Evolutionary conservation across 768 basidiomycete species (phyloP), one percentile per base, ranked within the genome.

Genomic region (Boletus barrowsii): DNA sequence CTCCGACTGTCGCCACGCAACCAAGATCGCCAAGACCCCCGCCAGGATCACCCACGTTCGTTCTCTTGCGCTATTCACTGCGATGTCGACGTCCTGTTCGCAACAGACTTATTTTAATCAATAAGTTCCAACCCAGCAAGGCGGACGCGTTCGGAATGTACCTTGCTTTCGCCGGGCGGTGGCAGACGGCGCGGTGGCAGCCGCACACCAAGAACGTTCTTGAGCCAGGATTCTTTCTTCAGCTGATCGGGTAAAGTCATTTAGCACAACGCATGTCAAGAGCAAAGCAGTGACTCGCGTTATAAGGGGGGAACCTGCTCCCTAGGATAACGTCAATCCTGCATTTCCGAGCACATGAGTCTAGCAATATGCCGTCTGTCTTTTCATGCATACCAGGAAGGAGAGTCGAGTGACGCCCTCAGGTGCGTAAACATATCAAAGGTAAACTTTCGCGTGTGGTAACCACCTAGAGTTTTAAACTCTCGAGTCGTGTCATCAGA

Each of bases 381-480:
- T 11, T 14, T n/a, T 14, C 18, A 41, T 3, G 18, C 66, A 7
- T 32, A 70, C 68, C 67, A 78, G 51, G 64, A 54, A 35, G 76
- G 79, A 4, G 68, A 72, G 57, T 78, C 74, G 10, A 80, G 41
- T 0, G 85, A 80, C 5, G 84, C 66, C 48, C 92, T 80, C 24
- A 80, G 59, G 65, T 93, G 90, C 0, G 89, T 90, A 72, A 94
- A 93, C 64, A 79, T 74, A 55, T 90, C 87, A 59, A 93, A 93
- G 5, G 76, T 73, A 62, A 74, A 87, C 63, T 90, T 90, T 35
- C 90, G 87, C 4, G 84, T 83, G 63, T 88, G 83, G 51, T 78
- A 75, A 13, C 91, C 85, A 53, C 76, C 89, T 87, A 36, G n/a
- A 26, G 6, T 45, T 43, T 9, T 17, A 42, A 47, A 30, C 10